These are phyloP conservation scores for Ophiostoma populinum DNA, from an alignment of 2,329 filamentous ascomycete genomes.

Conservation along the genomic window DNA sequence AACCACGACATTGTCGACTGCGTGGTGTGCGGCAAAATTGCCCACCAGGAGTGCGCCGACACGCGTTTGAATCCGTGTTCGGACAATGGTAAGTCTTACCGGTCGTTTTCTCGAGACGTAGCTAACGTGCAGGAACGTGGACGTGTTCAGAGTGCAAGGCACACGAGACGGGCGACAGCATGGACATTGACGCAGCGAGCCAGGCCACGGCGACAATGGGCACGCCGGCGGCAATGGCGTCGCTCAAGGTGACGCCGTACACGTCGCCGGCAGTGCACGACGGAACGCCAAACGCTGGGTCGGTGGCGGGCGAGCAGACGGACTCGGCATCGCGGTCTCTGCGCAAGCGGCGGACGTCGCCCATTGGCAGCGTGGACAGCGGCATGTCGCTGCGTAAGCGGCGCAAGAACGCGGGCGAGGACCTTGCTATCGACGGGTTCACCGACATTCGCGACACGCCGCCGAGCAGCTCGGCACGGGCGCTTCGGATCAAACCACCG, in stretches of 20 bases:
- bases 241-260: conserved; percentile 41
- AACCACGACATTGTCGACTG: conserved; percentile 47
- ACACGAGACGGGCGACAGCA: conserved; percentile 15
- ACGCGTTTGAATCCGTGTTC: conserved; percentile 45
- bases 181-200: conserved; percentile 10
- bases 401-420: conserved; percentile 29
- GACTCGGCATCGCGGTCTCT: conserved; percentile 58
- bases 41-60: conserved; percentile 79
- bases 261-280: conserved; percentile 52
- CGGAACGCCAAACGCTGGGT: conserved; percentile 40
- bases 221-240: conserved; percentile 11
- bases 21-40: too few species aligned
- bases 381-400: conserved; percentile 35
- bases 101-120: not conserved
- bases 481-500: conserved; percentile 34
- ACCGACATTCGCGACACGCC: conserved; percentile 17
- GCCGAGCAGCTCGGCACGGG: conserved; percentile 33
- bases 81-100: conserved; percentile 23
- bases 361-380: conserved; percentile 42
- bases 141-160: conserved; percentile 32
- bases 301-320: conserved; percentile 59
- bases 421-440: conserved; percentile 19
- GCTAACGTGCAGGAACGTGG: conserved; percentile 21
- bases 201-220: conserved; percentile 18
- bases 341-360: conserved; percentile 71